Conservation (phyloP, 805 yeast species). For the Zygotorulaspora sp. region DNA sequence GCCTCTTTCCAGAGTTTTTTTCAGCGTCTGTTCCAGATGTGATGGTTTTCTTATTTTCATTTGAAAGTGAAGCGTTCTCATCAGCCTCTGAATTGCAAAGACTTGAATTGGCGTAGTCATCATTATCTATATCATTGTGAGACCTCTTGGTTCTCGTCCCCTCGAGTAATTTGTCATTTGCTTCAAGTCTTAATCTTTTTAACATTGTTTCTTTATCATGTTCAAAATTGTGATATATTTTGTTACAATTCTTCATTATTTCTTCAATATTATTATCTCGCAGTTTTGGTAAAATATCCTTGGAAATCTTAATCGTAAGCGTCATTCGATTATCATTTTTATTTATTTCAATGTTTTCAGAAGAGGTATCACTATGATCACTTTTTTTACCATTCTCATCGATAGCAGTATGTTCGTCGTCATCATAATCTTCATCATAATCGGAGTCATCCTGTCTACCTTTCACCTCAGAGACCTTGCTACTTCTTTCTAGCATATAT, state of each 20-base stretch:
- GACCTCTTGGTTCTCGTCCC: constrained; percentile 27
- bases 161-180: constrained; percentile 65
- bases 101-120: constrained; percentile 7
- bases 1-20: constrained; percentile 20
- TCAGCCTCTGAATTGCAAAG: background rate
- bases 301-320: constrained; percentile 35
- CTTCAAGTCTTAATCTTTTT: constrained; percentile 72
- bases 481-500: background rate
- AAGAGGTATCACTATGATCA: background rate
- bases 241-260: constrained; percentile 59
- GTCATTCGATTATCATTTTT: constrained; percentile 24
- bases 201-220: constrained; percentile 68
- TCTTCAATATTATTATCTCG: constrained; percentile 34
- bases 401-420: too few relatives aligned
- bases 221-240: constrained; percentile 71
- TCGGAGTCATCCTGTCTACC: constrained; percentile 16
- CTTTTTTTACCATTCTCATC: constrained; percentile 4
- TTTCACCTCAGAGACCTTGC: constrained; percentile 2
- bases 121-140: constrained; percentile 21
- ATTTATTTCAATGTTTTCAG: constrained; percentile 5
- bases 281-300: constrained; percentile 33
- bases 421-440: constrained; percentile 16
- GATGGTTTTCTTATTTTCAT: constrained; percentile 31
- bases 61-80: constrained; percentile 20
- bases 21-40: constrained; percentile 16